Conservation (phyloP, 352 stramenopile species). For the Plasmopara viticola region DNA sequence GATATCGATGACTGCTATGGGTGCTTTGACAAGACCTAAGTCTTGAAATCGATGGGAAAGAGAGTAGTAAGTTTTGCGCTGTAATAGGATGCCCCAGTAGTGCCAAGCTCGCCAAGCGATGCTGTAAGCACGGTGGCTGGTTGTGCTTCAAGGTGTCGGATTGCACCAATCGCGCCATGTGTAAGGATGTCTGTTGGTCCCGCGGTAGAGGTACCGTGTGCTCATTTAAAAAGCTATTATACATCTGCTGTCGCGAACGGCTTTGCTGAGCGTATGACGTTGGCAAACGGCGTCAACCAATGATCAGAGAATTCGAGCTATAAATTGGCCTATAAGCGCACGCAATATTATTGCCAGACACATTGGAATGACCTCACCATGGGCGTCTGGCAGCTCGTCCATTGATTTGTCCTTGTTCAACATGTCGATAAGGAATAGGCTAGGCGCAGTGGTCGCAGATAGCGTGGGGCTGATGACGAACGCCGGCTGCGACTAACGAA, state of each 20-base stretch:
- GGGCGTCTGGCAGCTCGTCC: no score
- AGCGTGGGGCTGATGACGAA: neutral
- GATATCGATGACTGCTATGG: neutral
- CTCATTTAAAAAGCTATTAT: conserved; percentile 34
- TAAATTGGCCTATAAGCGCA: conserved; percentile 52
- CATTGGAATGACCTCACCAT: conserved; percentile 27
- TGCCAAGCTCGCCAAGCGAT: conserved; percentile 48
- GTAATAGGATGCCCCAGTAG: conserved; percentile 38
- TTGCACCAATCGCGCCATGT: conserved; percentile 66
- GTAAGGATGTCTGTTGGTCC: conserved; percentile 56
- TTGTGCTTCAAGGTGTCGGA: conserved; percentile 49
- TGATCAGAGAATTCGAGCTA: conserved; percentile 19
- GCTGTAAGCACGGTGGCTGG: conserved; percentile 54
- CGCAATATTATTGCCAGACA: conserved; percentile 47
- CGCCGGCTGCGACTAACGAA: conserved; percentile 6
- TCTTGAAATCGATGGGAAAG: conserved; percentile 11
- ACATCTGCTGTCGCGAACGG: conserved; percentile 51
- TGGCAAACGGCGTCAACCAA: conserved; percentile 35
- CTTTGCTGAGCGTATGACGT: conserved; percentile 40
- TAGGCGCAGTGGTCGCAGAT: no score
- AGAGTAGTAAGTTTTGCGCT: conserved; percentile 53
- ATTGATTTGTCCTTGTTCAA: neutral
- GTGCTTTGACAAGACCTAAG: neutral
- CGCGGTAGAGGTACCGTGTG: conserved; percentile 53
- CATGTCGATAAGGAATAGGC: neutral